Evolutionary conservation across 495 filamentous ascomycete species (phyloP), one percentile per base, ranked within the genome.

Genomic region (Pyronema domesticum): DNA sequence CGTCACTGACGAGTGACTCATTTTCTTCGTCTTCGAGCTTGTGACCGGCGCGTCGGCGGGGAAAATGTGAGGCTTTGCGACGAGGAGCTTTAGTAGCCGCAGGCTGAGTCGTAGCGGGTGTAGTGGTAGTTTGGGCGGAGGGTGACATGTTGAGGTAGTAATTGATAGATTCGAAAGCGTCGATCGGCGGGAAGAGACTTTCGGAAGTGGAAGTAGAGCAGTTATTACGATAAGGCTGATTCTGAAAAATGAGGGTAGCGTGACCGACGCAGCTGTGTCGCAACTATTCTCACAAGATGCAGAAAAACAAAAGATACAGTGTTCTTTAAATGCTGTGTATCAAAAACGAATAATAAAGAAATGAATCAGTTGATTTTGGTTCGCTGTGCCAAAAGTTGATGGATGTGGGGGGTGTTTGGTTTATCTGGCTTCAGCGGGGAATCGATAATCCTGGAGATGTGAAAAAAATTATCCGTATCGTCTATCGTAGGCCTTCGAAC

Each of bases 11-110:
- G 6, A 34, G 34, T 40, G 55, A 37, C 23, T 39, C 55, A 15
- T 23, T 18, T n/a, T 57, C 39, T 17, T 49, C 35, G 8, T 40
- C 49, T 17, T 53, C 55, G 5, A 53, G 30, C 9, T 45, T 43
- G 5, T 23, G 46, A 10, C 37, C 37, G 30, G 30, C 23, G 36
- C 14, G 14, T n/a, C 30, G 39, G 19, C 36, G 36, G 36, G 37
- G 36, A 33, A 53, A 14, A 40, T 19, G 50, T 7, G 50, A 10
- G 50, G 37, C 13, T 19, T 53, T 53, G 35, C 50, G 50, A 19
- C 50, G 50, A 8, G 50, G 13, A 18, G 50, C 47, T 50, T 50
- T 50, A 13, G 47, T 17, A 5, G 47, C 10, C 7, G 47, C 23
- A 13, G 36, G 13, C 23, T 30, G 23, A 13, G 47, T 17, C 9